These are phyloP conservation scores for Pseudocercospora fijiensis DNA, from an alignment of 2,329 filamentous ascomycete genomes.

Conservation along the genomic window DNA sequence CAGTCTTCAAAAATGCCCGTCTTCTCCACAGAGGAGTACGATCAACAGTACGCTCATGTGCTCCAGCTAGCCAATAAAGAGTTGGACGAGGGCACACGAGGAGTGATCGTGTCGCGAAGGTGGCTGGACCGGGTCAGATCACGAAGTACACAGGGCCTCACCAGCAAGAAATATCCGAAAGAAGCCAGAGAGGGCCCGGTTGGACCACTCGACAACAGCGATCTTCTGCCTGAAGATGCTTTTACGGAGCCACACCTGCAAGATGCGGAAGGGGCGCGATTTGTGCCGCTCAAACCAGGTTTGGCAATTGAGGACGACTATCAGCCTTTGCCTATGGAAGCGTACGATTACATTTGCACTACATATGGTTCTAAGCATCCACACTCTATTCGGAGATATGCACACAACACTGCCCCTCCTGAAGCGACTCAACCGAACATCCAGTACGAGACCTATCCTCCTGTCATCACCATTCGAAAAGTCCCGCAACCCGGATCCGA, in stretches of 20 bases:
- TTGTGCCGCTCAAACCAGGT: constrained; percentile 71
- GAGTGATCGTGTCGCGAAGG: constrained; percentile 72
- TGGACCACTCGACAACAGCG: constrained; percentile 83
- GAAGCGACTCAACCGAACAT: constrained; percentile 62
- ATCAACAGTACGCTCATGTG: constrained; percentile 74
- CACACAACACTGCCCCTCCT: constrained; percentile 70
- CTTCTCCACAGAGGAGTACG: constrained; percentile 40
- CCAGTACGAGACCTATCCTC: constrained; percentile 79
- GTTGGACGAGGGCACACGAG: constrained; percentile 68
- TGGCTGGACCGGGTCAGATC: constrained; percentile 77
- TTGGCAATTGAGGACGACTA: constrained; percentile 66
- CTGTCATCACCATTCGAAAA: constrained; percentile 80
- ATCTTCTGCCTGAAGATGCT: constrained; percentile 59
- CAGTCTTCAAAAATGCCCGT: neutral
- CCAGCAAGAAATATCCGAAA: constrained; percentile 58
- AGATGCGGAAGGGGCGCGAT: constrained; percentile 42
- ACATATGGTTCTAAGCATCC: constrained; percentile 76
- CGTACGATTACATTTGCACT: constrained; percentile 75
- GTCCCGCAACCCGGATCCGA: constrained; percentile 54
- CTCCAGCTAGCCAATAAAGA: constrained; percentile 53
- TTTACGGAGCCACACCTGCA: constrained; percentile 30
- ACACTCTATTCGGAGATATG: constrained; percentile 69
- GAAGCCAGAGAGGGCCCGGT: constrained; percentile 62
- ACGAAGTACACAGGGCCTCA: constrained; percentile 59
- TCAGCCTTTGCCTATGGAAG: constrained; percentile 71